A percentile compares a stretch with the other conserved stretches of the same genome.
Conservation (phyloP, 345 rosid species). For the Aquilaria yunnanensis region DNA sequence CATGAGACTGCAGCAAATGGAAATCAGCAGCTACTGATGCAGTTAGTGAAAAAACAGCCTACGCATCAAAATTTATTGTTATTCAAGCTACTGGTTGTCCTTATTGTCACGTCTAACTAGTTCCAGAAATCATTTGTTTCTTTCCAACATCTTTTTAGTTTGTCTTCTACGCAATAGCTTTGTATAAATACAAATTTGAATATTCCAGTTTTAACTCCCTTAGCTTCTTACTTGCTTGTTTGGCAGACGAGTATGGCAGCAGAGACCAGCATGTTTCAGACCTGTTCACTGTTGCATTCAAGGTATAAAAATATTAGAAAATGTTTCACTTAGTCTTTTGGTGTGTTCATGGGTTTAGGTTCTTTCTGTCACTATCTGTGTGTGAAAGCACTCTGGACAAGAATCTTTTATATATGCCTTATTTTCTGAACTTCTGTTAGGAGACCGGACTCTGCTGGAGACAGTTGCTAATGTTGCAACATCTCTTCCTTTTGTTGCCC, state of each 20-base stretch:
- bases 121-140: not conserved
- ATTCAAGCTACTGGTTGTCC: not conserved
- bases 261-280: conserved; percentile 85
- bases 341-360: not conserved
- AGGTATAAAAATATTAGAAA: conserved; percentile 33
- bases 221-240: conserved; percentile 13
- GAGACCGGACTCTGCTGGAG: conserved; percentile 64
- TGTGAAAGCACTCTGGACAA: not conserved
- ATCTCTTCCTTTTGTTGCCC: conserved; percentile 82
- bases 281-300: conserved; percentile 54
- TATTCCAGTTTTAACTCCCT: not conserved
- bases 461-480: conserved; percentile 77
- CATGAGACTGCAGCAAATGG: conserved; percentile 31
- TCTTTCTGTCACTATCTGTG: conserved; percentile 3
- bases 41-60: conserved; percentile 35
- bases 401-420: not conserved
- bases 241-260: conserved; percentile 81
- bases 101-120: not conserved
- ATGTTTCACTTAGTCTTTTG: not conserved
- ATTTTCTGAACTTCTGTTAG: conserved; percentile 25
- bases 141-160: not conserved
- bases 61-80: not conserved
- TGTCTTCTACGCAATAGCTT: too few relatives aligned
- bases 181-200: not conserved
- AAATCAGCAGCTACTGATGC: conserved; percentile 50